phyloP scores from a whole-genome alignment of 768 basidiomycete genomes.

The Boletales sp. region DNA sequence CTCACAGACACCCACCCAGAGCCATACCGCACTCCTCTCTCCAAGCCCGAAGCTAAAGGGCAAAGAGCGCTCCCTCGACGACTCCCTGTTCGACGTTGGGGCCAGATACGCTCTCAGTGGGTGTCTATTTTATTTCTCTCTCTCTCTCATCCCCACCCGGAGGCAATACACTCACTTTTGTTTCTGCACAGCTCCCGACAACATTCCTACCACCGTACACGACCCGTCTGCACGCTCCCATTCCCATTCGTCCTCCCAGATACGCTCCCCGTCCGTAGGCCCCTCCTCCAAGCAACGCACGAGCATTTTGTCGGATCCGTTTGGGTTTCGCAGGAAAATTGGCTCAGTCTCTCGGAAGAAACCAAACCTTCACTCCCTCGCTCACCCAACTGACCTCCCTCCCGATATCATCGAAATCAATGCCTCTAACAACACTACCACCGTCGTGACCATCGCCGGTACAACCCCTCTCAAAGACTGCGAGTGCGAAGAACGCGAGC shows the following conservation, averaged over 20 bases:
- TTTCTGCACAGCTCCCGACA: conserved; percentile 16
- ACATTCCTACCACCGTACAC: conserved; percentile 11
- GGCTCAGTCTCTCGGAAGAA: conserved; percentile 40
- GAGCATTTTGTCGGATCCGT: conserved; percentile 48
- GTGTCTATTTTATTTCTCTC: conserved; percentile 7
- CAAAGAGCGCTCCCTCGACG: conserved; percentile 15
- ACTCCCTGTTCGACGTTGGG: conserved; percentile 8
- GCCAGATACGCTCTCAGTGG: conserved; percentile 10
- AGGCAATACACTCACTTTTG: not conserved
- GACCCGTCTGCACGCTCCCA: conserved; percentile 8
- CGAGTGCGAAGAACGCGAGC: conserved; percentile 70
- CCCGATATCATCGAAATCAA: conserved; percentile 75
- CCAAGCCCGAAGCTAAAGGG: conserved; percentile 7
- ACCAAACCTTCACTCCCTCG: conserved; percentile 21
- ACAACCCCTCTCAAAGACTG: conserved; percentile 36
- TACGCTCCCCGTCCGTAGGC: conserved; percentile 2
- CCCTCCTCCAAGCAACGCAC: conserved; percentile 36
- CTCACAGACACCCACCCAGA: not conserved
- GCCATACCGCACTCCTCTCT: not conserved
- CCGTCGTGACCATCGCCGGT: conserved; percentile 23
- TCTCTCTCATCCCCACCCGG: not conserved
- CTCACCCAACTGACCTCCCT: conserved; percentile 41
- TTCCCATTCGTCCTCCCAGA: conserved; percentile 6
- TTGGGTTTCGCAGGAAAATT: conserved; percentile 43
- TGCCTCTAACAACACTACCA: conserved; percentile 32